Conservation (phyloP, 805 yeast genomes). For the Candida ascalaphidarum region DNA sequence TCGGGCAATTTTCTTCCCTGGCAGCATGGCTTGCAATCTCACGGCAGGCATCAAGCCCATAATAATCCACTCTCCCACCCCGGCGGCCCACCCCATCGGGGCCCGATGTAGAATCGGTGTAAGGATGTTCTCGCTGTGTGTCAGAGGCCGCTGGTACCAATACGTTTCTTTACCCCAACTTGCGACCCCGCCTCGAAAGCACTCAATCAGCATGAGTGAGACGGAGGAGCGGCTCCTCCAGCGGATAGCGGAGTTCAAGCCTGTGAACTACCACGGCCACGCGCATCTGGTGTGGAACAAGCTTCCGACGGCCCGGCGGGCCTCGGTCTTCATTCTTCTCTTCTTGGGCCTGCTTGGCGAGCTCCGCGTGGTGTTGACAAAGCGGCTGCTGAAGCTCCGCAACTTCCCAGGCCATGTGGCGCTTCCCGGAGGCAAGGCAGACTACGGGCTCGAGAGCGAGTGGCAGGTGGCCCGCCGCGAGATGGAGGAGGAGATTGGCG, state of each 20-base stretch:
- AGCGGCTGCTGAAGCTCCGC: constrained; percentile 59
- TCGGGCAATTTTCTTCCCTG: too few relatives aligned
- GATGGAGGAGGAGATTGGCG: constrained; percentile 80
- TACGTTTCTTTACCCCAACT: too few relatives aligned
- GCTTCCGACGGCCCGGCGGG: constrained; percentile 59
- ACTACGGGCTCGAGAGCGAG: constrained; percentile 53
- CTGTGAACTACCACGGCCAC: constrained; percentile 21
- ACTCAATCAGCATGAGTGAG: too few relatives aligned
- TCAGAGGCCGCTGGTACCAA: too few relatives aligned
- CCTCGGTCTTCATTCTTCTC: constrained; percentile 71
- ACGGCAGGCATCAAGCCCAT: too few relatives aligned
- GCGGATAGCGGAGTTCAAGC: constrained; percentile 24
- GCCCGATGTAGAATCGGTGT: too few relatives aligned
- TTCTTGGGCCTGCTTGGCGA: constrained; percentile 71
- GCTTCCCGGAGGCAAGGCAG: constrained; percentile 92
- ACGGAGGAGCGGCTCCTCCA: constrained; percentile 11
- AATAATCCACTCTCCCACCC: too few relatives aligned
- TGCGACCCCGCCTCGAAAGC: too few relatives aligned
- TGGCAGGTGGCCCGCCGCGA: constrained; percentile 77
- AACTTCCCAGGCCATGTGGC: constrained; percentile 87
- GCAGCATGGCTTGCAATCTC: too few relatives aligned
- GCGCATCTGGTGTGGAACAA: constrained; percentile 47
- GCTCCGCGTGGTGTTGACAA: constrained; percentile 68
- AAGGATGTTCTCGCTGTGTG: too few relatives aligned
- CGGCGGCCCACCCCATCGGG: too few relatives aligned